Conservation (phyloP, 2,329 filamentous ascomycete genomes). For the Cercospora sp. region DNA sequence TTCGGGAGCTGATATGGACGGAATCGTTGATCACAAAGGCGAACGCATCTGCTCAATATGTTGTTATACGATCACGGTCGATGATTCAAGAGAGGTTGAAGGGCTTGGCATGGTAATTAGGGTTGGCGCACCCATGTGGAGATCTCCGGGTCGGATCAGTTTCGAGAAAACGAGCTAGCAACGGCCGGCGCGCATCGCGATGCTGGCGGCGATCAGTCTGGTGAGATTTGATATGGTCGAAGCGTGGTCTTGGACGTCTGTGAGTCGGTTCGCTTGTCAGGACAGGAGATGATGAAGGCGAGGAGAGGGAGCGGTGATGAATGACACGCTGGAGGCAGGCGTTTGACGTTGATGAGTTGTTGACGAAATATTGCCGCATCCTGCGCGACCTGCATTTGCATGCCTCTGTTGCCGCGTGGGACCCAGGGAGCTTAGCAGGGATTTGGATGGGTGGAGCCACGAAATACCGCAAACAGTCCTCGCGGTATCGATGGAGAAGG, state of each 20-base stretch:
- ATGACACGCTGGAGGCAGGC: neutral
- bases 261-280: neutral
- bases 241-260: neutral
- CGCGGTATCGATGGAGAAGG: neutral
- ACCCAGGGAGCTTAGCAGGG: neutral
- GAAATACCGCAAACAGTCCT: neutral
- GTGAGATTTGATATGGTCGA: conserved; percentile 12
- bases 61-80: neutral
- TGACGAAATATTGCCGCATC: conserved; percentile 10
- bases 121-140: conserved; percentile 4
- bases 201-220: conserved; percentile 13
- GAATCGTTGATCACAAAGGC: neutral
- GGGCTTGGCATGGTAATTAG: neutral
- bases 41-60: neutral
- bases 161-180: neutral
- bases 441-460: neutral
- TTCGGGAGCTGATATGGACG: neutral
- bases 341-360: conserved; percentile 10
- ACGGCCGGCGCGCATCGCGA: neutral
- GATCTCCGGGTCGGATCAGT: conserved; percentile 6
- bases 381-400: neutral
- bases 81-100: neutral
- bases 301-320: neutral
- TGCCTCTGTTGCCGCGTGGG: neutral
- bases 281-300: neutral